Conservation (phyloP, 129 eudicot species). For the Helianthus tuberosus region DNA sequence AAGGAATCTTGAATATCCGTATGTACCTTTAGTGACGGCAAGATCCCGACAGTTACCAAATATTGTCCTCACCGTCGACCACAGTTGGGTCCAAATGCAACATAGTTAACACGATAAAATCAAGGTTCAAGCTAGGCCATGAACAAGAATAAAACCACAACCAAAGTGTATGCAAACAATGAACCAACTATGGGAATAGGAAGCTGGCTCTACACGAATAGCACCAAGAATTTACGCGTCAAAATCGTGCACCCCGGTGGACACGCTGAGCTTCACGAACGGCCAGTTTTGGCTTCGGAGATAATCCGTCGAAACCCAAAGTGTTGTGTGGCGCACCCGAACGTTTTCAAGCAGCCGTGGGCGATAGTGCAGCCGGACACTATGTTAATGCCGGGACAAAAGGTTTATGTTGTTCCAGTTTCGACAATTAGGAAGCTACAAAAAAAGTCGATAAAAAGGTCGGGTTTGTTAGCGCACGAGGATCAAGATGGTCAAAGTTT, state of each 20-base stretch:
- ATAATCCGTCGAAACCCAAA: constrained; percentile 58
- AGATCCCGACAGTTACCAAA: background rate
- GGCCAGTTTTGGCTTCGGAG: constrained; percentile 57
- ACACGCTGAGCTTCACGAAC: constrained; percentile 68
- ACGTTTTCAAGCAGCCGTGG: constrained; percentile 70
- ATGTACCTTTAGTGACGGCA: constrained; percentile 3
- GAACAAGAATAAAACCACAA: constrained; percentile 26
- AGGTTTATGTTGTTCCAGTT: constrained; percentile 62
- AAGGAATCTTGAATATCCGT: background rate
- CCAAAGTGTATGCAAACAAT: background rate
- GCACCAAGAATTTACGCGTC: constrained; percentile 50
- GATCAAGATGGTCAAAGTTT: constrained; percentile 7
- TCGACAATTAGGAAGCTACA: constrained; percentile 58
- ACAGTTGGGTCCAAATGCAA: constrained; percentile 23
- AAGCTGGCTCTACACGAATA: constrained; percentile 62
- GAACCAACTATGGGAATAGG: constrained; percentile 44
- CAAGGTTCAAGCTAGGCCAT: constrained; percentile 33
- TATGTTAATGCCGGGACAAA: constrained; percentile 60
- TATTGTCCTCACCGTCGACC: constrained; percentile 26
- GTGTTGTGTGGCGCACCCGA: constrained; percentile 64
- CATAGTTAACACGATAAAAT: constrained; percentile 36
- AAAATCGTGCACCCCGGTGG: constrained; percentile 80
- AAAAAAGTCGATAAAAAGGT: constrained; percentile 32
- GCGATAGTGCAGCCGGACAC: constrained; percentile 62
- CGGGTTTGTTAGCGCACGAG: constrained; percentile 23